phyloP scores from a whole-genome alignment of 2,329 filamentous ascomycete species.

The Verticillium nubilum region DNA sequence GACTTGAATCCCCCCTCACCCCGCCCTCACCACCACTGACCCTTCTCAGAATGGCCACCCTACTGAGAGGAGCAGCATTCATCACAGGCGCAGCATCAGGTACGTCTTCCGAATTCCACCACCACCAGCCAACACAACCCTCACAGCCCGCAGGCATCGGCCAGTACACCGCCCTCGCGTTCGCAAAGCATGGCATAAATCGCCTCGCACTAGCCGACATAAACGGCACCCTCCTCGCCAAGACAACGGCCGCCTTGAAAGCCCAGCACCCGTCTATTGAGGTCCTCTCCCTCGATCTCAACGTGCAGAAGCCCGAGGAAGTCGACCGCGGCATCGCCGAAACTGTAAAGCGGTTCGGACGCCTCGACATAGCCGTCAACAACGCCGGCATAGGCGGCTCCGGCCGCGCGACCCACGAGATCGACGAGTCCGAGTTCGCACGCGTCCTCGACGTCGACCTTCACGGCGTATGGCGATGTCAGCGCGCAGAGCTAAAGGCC shows the following conservation, averaged over 20 bases:
- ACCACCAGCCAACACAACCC: neutral
- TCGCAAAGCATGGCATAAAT: conserved; percentile 41
- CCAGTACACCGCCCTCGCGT: conserved; percentile 36
- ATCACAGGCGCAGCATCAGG: conserved; percentile 42
- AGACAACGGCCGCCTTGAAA: conserved; percentile 26
- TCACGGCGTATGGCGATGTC: conserved; percentile 52
- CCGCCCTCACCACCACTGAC: neutral
- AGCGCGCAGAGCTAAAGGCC: conserved; percentile 43
- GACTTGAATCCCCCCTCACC: neutral
- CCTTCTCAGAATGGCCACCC: conserved; percentile 24
- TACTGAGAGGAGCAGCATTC: conserved; percentile 40
- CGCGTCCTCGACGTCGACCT: conserved; percentile 47
- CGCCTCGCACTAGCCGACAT: conserved; percentile 41
- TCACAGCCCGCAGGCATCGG: conserved; percentile 38
- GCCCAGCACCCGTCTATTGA: conserved; percentile 31
- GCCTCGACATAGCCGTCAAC: conserved; percentile 51
- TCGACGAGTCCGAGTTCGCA: conserved; percentile 41
- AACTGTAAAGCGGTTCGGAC: conserved; percentile 39
- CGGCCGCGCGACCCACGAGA: conserved; percentile 36
- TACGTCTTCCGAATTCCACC: conserved; percentile 14
- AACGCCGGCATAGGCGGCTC: conserved; percentile 45
- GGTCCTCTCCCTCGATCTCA: conserved; percentile 32
- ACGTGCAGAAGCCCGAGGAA: conserved; percentile 37
- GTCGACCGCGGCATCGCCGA: conserved; percentile 36
- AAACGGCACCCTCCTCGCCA: conserved; percentile 25